Evolutionary conservation across 139 green algal species (phyloP).

Genomic region (Chlorella sp.): DNA sequence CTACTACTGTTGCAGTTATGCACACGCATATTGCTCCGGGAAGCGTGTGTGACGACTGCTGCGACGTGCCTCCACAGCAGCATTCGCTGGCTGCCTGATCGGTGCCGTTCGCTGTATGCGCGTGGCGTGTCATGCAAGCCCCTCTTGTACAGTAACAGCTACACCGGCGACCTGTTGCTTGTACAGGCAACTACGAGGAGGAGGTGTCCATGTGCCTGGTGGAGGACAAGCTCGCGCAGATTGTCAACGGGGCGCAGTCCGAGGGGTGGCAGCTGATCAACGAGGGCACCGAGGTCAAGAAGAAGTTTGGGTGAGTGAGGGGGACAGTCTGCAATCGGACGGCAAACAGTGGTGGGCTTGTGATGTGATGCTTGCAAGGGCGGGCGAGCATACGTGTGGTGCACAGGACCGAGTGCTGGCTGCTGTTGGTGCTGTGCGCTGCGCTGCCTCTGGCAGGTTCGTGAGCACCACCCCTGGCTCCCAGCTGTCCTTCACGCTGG

Average conservation of each 20-base stretch:
- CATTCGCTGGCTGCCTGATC: not conserved
- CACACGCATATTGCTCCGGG: not conserved
- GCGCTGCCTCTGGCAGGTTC: conserved; percentile 2
- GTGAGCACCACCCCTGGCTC: conserved; percentile 7
- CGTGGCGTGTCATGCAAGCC: not conserved
- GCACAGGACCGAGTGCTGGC: too few species aligned
- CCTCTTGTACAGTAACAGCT: too few species aligned
- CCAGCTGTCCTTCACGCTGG: not conserved
- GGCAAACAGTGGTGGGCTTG: too few species aligned
- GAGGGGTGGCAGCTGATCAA: not conserved
- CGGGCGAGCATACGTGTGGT: too few species aligned
- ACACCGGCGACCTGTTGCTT: too few species aligned
- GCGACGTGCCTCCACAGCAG: too few species aligned
- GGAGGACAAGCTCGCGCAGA: not conserved
- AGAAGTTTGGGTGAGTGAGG: not conserved
- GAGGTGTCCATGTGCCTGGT: not conserved
- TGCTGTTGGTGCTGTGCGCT: not conserved
- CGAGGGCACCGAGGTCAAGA: not conserved
- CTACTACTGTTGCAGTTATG: not conserved
- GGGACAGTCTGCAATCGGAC: too few species aligned
- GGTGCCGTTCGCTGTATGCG: not conserved
- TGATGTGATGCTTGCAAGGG: too few species aligned
- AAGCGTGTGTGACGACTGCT: too few species aligned
- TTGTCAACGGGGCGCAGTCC: not conserved
- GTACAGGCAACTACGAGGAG: conserved; percentile 4